Base-by-base conservation (phyloP, 164 flowering plant species). In the Stephania cephalantha region DNA sequence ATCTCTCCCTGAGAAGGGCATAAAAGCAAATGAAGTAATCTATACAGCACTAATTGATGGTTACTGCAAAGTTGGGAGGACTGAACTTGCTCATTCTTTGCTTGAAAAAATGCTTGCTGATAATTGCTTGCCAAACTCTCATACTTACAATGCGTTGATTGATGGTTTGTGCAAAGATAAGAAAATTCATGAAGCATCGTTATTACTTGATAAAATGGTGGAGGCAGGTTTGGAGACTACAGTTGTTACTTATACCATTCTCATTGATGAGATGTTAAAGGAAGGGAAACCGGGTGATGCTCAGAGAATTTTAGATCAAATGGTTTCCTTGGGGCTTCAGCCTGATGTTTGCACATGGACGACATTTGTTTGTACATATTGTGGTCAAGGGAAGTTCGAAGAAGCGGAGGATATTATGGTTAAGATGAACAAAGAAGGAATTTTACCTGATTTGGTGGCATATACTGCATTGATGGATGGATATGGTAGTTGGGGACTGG, bases 11-110 rank as follows among this genome's bases (percentile, higher is more conserved):
- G 86, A 83, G 76, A 88, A 90, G 77, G 86, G 86, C 12, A 72
- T 89, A 58, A 84, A 84, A 66, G 79, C 88, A 35, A 89, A 91
- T 82, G 90, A 83, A 72, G 88, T 87, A 17, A 88, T 87, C 12
- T 91, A 84, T 78, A 88, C 92, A 74, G 80, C 91, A 73, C 66
- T 93, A 78, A 88, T 93, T 79, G 90, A 89, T 82, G 98, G 97
- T 9, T 87, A 84, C 69, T 89, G 92, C 83, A 88, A 88, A 78
- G 79, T 74, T 9, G 91, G 86, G 65, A 88, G 85, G 76, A 45
- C 85, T 7, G 85, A 83, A 20, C 71, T 69, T 81, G 98, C 91
- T 52, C 73, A 64, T 46, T 63, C 70, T 4, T 76, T 93, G 81
- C 77, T 90, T 73, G 83, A 88, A 31, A 83, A 76, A 78, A 93